These are phyloP conservation scores for Raffaelea albimanens DNA, from an alignment of 2,329 filamentous ascomycete species.

Conservation along the genomic window DNA sequence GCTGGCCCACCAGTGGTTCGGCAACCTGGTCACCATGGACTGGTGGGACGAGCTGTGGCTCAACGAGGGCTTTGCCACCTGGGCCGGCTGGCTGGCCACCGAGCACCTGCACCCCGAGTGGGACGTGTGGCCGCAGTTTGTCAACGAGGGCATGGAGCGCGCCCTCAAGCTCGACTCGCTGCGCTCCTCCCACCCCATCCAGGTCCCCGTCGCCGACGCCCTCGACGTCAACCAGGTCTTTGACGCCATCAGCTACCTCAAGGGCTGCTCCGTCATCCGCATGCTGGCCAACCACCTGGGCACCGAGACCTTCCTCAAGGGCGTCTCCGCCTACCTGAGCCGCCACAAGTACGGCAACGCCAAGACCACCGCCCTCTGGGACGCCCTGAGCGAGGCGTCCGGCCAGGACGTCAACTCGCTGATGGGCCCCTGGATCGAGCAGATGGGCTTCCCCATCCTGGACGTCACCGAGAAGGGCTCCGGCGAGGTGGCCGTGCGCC, in stretches of 20 bases:
- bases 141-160: constrained; percentile 87
- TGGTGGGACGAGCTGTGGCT: constrained; percentile 97
- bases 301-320: constrained; percentile 78
- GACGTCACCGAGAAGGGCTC: constrained; percentile 70
- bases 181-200: constrained; percentile 88
- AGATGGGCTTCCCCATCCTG: constrained; percentile 88
- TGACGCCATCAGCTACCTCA: constrained; percentile 91
- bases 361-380: constrained; percentile 86
- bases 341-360: constrained; percentile 83
- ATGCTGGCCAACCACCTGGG: constrained; percentile 92
- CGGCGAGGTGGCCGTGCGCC: constrained; percentile 71
- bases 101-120: constrained; percentile 82
- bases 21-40: constrained; percentile 94
- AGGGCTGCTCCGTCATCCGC: constrained; percentile 91
- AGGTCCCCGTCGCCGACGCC: constrained; percentile 87
- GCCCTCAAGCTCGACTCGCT: constrained; percentile 86
- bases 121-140: constrained; percentile 88
- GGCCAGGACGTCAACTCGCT: constrained; percentile 76
- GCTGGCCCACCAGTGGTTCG: constrained; percentile 95
- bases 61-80: constrained; percentile 94
- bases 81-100: constrained; percentile 90
- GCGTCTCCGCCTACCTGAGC: constrained; percentile 83
- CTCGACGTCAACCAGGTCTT: constrained; percentile 98
- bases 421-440: constrained; percentile 92
- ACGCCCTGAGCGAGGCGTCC: constrained; percentile 76